Conservation (phyloP, 768 basidiomycete species). For the Trametes cinnabarina region DNA sequence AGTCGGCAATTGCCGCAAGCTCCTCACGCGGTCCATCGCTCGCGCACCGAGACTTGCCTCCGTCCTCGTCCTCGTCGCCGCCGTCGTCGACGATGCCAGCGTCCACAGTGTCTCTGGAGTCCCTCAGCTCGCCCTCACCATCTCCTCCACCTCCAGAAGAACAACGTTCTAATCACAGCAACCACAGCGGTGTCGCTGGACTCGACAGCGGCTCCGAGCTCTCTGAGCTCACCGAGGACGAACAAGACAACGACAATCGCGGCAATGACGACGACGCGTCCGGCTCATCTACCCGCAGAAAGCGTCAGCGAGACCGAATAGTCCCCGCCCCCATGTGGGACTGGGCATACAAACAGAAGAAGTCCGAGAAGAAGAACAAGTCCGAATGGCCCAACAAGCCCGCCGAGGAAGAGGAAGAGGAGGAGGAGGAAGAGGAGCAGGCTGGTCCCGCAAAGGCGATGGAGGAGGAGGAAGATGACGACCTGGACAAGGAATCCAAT, state of each 20-base stretch:
- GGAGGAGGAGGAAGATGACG: constrained; percentile 62
- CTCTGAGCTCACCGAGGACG: constrained; percentile 82
- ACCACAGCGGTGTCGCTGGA: constrained; percentile 36
- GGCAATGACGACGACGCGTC: constrained; percentile 27
- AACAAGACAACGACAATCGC: constrained; percentile 50
- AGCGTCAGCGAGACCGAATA: constrained; percentile 49
- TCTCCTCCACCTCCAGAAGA: constrained; percentile 45
- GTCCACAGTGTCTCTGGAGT: constrained; percentile 62
- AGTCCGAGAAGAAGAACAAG: constrained; percentile 34
- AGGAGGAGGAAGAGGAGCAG: constrained; percentile 35
- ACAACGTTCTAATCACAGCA: constrained; percentile 30
- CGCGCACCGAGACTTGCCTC: not conserved
- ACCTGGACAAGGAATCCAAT: constrained; percentile 37
- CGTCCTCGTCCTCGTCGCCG: constrained; percentile 17
- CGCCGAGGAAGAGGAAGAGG: constrained; percentile 46
- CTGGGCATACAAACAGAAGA: constrained; percentile 61
- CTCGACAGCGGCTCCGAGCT: constrained; percentile 73
- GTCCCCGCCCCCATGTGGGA: constrained; percentile 85
- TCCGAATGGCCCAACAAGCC: constrained; percentile 31
- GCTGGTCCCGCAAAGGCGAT: constrained; percentile 49
- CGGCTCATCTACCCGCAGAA: constrained; percentile 23
- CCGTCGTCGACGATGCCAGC: constrained; percentile 40
- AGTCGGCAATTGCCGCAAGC: constrained; percentile 8
- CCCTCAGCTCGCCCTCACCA: constrained; percentile 67
- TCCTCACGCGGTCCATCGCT: constrained; percentile 19